Evolutionary conservation across 805 yeast genomes (phyloP), one percentile per base, ranked within the genome.

Genomic region (Teunomyces pallodes): DNA sequence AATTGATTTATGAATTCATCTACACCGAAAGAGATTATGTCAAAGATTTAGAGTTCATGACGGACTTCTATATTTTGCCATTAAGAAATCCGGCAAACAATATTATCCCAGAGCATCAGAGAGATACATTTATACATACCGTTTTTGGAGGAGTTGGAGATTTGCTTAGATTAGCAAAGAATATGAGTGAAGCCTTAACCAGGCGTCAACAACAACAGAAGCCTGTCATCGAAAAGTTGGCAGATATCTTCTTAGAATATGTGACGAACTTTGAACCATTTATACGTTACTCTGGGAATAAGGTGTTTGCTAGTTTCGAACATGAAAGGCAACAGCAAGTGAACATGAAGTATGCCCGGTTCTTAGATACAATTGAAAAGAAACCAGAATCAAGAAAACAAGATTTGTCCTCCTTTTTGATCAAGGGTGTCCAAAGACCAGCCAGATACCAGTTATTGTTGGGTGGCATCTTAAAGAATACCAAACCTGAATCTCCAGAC

Each of bases 1-100:
- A 94, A 61, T 84, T 91, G 54, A 94, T 94, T 42, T 92, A 90
- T 70, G 99, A 94, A 69, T 86, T 91, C 29, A 87, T 90, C 44
- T 87, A 87, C 54, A 92, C 97, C 1, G 98, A 94, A 70, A 81
- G 97, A 50, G 96, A 94, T 55, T 94, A 91, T 66, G 96, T 94
- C 46, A 91, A 90, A 69, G 96, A 94, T 60, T 74, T 94, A 59
- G 99, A 94, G 66, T 88, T 91, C 55, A 77, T 94, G 58, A 82
- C 96, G 39, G 98, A 94, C 64, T 90, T 87, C 55, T 94, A 96
- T 83, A 91, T 94, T 65, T 81, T 89, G 68, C 97, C 98, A 2
- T 73, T 94, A 47, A 77, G 96, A 6, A 90, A 87, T 54, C 85
- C 94, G 0, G 67, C 67, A 12, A 72, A 71, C 48, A 87, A 86